Conservation (phyloP, 441 rosid genomes). For the Lepidium campestre region DNA sequence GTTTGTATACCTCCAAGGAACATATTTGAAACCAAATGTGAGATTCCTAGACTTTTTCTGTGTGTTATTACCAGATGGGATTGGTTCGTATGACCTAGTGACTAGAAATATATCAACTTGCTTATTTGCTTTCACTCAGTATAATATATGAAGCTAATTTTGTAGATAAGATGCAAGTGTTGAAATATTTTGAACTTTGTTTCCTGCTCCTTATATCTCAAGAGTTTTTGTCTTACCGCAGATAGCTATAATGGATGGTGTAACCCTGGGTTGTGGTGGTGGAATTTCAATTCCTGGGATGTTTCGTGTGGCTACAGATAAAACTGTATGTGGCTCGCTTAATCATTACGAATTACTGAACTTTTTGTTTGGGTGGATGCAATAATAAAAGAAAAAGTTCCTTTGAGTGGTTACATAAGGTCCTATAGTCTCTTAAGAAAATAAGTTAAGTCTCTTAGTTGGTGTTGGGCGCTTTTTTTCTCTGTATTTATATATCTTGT, state of each 20-base stretch:
- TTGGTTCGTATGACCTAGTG: neutral
- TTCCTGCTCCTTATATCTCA: neutral
- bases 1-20: conserved; percentile 84
- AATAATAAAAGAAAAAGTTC: neutral
- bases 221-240: conserved; percentile 24
- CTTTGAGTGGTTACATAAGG: neutral
- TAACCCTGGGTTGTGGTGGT: conserved; percentile 86
- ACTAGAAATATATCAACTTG: neutral
- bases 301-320: conserved; percentile 81
- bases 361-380: neutral
- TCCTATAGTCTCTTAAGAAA: neutral
- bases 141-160: neutral
- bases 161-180: neutral
- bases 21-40: conserved; percentile 90
- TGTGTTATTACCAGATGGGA: conserved; percentile 8
- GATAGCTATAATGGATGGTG: conserved; percentile 89
- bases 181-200: neutral
- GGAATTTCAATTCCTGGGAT: conserved; percentile 86
- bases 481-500: neutral
- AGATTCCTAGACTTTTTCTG: conserved; percentile 30
- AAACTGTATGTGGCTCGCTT: conserved; percentile 60
- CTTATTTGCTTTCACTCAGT: neutral
- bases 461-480: neutral
- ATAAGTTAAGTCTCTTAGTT: neutral
- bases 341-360: neutral